Base-by-base conservation (phyloP, 2,329 filamentous ascomycete genomes). In the Epichloe sp. region DNA sequence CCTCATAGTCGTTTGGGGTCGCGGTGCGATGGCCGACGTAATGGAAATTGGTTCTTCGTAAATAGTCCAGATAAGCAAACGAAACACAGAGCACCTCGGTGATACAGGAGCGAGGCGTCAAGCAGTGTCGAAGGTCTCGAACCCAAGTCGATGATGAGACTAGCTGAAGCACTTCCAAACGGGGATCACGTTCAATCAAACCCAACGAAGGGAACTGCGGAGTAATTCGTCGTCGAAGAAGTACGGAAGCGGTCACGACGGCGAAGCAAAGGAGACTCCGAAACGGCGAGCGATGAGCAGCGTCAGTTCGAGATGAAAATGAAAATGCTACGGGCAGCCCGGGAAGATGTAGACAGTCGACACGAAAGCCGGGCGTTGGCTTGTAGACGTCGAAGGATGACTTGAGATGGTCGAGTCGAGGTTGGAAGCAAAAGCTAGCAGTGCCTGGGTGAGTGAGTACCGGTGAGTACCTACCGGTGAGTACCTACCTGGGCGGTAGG, bases 371-470 rank as follows among this genome's bases (percentile, higher is more conserved):
- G 19, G 34, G 37, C 19, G 44, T 36, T 35, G 49, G 35, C 10
- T 44, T 47, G 48, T 5, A 23, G 35, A 34, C 11, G 34, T 17
- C 15, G n/a, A 47, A 38, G 35, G n/a, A 10, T 10, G 44, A 11
- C 44, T 19, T 37, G 34, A 36, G 47, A 44, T 31, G 48, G 47
- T 47, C 11, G 21, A 37, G 17, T 36, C 11, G 34, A 47, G 17
- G 45, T 38, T 38, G 11, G 37, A n/a, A 41, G 41, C 47, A 48
- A 48, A 48, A 42, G 38, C 47, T 47, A 38, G 43, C 43, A n/a
- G 11, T n/a, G 17, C 14, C 10, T 8, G 41, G 41, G 19, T 12
- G 3, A 19, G 21, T 23, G 41, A 43, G 26, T 31, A 31, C 26
- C 26, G 26, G 26, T 31, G 26, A 31, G 26, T 31, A 31, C 26